A percentile compares a stretch with the other conserved stretches of the same genome.
These are phyloP conservation scores for Rubus idaeus DNA, from an alignment of 306 rosid genomes.

Conservation along the genomic window DNA sequence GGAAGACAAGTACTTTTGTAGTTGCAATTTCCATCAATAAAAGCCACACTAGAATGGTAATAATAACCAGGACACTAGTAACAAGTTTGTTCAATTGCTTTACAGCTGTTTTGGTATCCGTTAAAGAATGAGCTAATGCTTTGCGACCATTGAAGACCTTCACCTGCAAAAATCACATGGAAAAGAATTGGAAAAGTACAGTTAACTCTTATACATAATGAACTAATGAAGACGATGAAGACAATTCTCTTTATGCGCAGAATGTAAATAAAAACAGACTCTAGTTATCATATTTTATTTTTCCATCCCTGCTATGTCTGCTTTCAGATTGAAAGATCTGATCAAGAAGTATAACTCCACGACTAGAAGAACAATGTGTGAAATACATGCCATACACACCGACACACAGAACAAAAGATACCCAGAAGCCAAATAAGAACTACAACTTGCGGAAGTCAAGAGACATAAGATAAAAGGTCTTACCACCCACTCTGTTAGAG, in stretches of 20 bases:
- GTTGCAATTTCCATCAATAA: conserved; percentile 84
- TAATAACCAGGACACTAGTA: conserved; percentile 43
- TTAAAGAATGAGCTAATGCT: conserved; percentile 79
- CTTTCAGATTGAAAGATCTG: neutral
- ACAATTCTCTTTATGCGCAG: too few relatives aligned
- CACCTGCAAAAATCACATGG: conserved; percentile 46
- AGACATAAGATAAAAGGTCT: conserved; percentile 25
- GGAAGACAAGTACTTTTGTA: conserved; percentile 75
- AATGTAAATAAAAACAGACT: conserved; percentile 11
- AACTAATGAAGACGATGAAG: neutral
- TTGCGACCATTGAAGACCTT: conserved; percentile 82
- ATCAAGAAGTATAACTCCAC: conserved; percentile 7
- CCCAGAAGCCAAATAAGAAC: neutral
- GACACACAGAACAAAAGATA: neutral
- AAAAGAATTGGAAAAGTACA: neutral
- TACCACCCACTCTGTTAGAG: conserved; percentile 85
- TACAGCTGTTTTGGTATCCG: conserved; percentile 89
- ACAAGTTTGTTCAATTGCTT: conserved; percentile 79
- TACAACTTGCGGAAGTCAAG: neutral
- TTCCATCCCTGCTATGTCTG: neutral
- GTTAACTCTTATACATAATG: neutral
- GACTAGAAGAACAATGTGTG: neutral
- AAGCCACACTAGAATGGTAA: conserved; percentile 69
- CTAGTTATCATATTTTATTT: neutral
- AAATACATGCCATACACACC: too few relatives aligned